These are phyloP conservation scores for Starmera pachycereana DNA, from an alignment of 805 yeast genomes.

Conservation along the genomic window DNA sequence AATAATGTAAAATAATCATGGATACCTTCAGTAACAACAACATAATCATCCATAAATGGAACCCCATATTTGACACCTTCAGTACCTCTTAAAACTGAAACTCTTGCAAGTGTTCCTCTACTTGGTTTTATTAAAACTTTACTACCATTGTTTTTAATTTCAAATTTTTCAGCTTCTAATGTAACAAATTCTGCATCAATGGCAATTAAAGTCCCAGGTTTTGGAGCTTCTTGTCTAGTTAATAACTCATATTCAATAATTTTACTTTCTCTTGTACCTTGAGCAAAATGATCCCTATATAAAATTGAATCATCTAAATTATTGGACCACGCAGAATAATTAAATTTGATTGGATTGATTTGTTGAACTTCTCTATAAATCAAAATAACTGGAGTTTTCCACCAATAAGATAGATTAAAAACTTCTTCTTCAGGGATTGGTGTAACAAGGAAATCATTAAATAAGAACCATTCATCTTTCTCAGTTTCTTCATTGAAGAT, in stretches of 20 bases:
- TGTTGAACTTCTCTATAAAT: conserved; percentile 47
- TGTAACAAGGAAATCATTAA: conserved; percentile 85
- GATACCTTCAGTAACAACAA: conserved; percentile 59
- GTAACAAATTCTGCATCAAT: conserved; percentile 96
- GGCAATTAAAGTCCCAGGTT: conserved; percentile 70
- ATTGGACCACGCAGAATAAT: conserved; percentile 36
- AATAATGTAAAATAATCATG: conserved; percentile 81
- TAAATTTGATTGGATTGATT: conserved; percentile 31
- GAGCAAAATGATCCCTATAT: conserved; percentile 66
- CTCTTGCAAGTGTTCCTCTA: conserved; percentile 70
- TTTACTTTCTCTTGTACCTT: conserved; percentile 48
- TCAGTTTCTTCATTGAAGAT: conserved; percentile 25
- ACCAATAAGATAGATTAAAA: conserved; percentile 54
- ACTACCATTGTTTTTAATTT: conserved; percentile 63
- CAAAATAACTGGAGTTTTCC: conserved; percentile 77
- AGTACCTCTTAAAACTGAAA: conserved; percentile 73
- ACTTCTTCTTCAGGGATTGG: conserved; percentile 71
- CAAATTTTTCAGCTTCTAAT: conserved; percentile 67
- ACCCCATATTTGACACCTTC: conserved; percentile 54
- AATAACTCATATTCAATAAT: conserved; percentile 59
- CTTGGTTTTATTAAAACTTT: conserved; percentile 66
- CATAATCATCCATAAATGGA: conserved; percentile 90
- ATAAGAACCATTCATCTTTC: conserved; percentile 56
- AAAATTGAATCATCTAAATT: conserved; percentile 54
- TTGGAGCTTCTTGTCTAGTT: conserved; percentile 61